A percentile compares a stretch with the other conserved stretches of the same genome.
These are phyloP conservation scores for Bryoglossum gracile DNA, from an alignment of 495 filamentous ascomycete species.

Conservation along the genomic window DNA sequence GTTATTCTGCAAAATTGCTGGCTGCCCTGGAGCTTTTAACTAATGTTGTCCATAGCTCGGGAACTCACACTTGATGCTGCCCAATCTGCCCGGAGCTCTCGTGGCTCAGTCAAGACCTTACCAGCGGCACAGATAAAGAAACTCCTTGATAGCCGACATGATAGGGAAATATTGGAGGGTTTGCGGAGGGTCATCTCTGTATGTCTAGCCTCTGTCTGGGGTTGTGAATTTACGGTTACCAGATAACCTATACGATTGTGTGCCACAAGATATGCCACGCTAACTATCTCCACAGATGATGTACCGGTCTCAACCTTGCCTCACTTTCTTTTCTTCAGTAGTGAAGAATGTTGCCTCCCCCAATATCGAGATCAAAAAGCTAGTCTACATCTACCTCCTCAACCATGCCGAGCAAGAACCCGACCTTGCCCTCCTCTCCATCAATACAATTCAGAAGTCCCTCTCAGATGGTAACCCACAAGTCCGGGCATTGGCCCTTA, in stretches of 20 bases:
- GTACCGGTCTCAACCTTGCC: constrained; percentile 76
- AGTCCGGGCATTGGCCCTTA: constrained; percentile 81
- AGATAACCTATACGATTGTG: too few relatives aligned
- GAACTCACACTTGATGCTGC: constrained; percentile 97
- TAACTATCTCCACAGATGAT: too few relatives aligned
- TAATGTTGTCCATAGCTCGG: constrained; percentile 51
- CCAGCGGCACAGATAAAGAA: constrained; percentile 70
- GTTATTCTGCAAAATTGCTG: neutral
- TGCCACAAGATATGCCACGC: too few relatives aligned
- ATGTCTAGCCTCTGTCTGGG: constrained; percentile 32
- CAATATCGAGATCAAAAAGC: constrained; percentile 88
- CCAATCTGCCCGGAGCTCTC: constrained; percentile 57
- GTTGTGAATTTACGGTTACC: too few relatives aligned
- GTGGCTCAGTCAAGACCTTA: constrained; percentile 40
- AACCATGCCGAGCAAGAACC: constrained; percentile 93
- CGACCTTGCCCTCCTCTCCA: constrained; percentile 88
- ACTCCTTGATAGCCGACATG: constrained; percentile 87
- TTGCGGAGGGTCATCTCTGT: constrained; percentile 85
- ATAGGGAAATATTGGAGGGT: constrained; percentile 87
- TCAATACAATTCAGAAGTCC: constrained; percentile 98
- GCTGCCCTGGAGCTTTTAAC: neutral
- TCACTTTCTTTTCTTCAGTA: constrained; percentile 85
- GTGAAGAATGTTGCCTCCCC: constrained; percentile 94
- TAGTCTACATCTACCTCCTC: constrained; percentile 96
- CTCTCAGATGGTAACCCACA: constrained; percentile 87